Percentiles rank a stretch among this genome's conserved stretches.
Evolutionary conservation across 1,139 yeast species (phyloP).

Genomic region (Tardiomyces depauwii): DNA sequence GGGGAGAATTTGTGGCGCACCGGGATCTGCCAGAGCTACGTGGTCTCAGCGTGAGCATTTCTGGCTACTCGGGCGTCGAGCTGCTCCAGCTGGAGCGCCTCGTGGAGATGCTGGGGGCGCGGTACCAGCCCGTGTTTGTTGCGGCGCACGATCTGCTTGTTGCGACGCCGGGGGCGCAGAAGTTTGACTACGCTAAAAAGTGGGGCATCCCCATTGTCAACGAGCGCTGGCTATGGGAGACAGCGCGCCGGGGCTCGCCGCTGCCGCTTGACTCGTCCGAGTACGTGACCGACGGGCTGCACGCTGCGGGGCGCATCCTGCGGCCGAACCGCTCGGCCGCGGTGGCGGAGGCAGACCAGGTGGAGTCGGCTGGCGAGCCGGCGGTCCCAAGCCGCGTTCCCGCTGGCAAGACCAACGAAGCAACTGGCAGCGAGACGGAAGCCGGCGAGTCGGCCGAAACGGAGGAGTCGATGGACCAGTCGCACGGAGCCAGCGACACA

Average conservation of each 20-base stretch:
- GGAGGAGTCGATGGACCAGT: no score
- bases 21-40: constrained; percentile 25
- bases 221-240: constrained; percentile 41
- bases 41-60: constrained; percentile 44
- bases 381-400: no score
- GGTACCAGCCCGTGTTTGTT: constrained; percentile 40
- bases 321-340: no score
- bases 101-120: constrained; percentile 36
- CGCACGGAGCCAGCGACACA: no score
- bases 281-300: constrained; percentile 3
- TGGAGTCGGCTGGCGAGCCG: no score
- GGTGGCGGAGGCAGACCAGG: no score
- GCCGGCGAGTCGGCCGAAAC: no score
- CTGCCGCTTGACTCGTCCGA: constrained; percentile 17
- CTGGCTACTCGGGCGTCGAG: constrained; percentile 83
- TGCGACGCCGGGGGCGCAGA: constrained; percentile 33
- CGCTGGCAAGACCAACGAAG: no score
- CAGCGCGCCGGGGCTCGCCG: constrained; percentile 19
- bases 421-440: no score
- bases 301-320: not conserved
- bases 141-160: constrained; percentile 51
- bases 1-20: constrained; percentile 55
- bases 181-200: constrained; percentile 38
- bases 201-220: constrained; percentile 50
- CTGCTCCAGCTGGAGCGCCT: constrained; percentile 62